A percentile compares a stretch with the other conserved stretches of the same genome.
These are phyloP conservation scores for Epichloe sp. DNA, from an alignment of 2,329 filamentous ascomycete genomes.

Conservation along the genomic window DNA sequence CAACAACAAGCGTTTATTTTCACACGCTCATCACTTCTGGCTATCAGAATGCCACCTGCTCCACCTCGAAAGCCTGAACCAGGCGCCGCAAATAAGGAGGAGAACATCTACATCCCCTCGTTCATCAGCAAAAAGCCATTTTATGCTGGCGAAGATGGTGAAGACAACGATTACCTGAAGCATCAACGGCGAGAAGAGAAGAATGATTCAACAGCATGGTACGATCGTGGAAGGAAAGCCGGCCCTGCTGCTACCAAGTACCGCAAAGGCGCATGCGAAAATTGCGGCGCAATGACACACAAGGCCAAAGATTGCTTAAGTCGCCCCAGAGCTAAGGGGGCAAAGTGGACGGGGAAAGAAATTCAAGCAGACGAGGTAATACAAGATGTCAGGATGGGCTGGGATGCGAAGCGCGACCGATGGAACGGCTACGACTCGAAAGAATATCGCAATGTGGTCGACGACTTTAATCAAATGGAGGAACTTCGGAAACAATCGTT, in stretches of 20 bases:
- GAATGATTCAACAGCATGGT: conserved; percentile 72
- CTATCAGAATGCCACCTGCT: conserved; percentile 11
- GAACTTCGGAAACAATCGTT: conserved; percentile 49
- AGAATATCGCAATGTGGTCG: conserved; percentile 76
- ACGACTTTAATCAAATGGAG: conserved; percentile 81
- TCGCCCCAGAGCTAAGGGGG: conserved; percentile 76
- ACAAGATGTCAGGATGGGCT: conserved; percentile 75
- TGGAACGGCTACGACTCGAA: conserved; percentile 96
- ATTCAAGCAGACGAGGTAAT: conserved; percentile 87
- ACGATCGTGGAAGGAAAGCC: conserved; percentile 73
- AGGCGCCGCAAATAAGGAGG: conserved; percentile 54
- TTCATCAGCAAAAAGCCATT: conserved; percentile 98
- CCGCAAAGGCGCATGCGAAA: conserved; percentile 95
- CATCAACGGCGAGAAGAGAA: conserved; percentile 64
- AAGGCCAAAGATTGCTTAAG: conserved; percentile 89
- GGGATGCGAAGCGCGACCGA: conserved; percentile 93
- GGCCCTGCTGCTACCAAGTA: conserved; percentile 90
- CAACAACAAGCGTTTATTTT: not conserved
- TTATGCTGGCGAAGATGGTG: conserved; percentile 71
- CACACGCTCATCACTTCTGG: not conserved
- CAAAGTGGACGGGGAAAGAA: conserved; percentile 82
- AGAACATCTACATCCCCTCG: conserved; percentile 95
- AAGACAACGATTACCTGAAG: conserved; percentile 79
- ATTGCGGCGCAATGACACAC: conserved; percentile 94
- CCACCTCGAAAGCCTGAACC: conserved; percentile 22